These are phyloP conservation scores for Scheffersomyces quercinus DNA, from an alignment of 1,139 yeast genomes.

Conservation along the genomic window DNA sequence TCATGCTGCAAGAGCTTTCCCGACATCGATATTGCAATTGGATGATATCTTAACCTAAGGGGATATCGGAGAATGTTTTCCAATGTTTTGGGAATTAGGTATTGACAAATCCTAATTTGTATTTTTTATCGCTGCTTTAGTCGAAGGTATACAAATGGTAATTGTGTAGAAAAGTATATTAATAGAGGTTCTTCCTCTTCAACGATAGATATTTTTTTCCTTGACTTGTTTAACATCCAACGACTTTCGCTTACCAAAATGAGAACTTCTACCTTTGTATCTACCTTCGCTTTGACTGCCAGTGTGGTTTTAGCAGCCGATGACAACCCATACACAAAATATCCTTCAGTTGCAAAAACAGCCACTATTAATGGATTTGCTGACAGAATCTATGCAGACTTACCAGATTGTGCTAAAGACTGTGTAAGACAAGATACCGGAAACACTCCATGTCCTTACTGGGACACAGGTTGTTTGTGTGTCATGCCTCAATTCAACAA, in stretches of 20 bases:
- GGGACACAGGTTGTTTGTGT: constrained; percentile 58
- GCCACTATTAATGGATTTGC: constrained; percentile 55
- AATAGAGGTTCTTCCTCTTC: too few species aligned
- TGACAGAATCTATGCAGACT: constrained; percentile 40
- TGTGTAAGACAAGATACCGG: constrained; percentile 35
- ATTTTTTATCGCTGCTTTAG: neutral
- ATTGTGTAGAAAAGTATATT: neutral
- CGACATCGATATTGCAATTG: neutral
- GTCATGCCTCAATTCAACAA: constrained; percentile 50
- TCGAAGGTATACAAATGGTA: neutral
- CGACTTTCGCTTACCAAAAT: neutral
- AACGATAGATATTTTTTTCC: too few species aligned
- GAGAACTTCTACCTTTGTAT: neutral
- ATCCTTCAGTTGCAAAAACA: constrained; percentile 50
- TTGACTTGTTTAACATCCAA: too few species aligned
- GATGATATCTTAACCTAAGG: neutral
- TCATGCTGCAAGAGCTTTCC: too few species aligned
- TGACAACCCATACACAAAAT: constrained; percentile 29
- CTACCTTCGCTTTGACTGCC: neutral
- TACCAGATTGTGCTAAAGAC: constrained; percentile 42
- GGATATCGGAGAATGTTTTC: neutral
- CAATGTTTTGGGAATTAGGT: neutral
- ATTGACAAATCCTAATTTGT: neutral
- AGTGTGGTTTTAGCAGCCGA: constrained; percentile 1
- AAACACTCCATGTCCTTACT: constrained; percentile 50